Evolutionary conservation across 108 stramenopile genomes (phyloP).

Genomic region (Stephanodiscus minutulus): DNA sequence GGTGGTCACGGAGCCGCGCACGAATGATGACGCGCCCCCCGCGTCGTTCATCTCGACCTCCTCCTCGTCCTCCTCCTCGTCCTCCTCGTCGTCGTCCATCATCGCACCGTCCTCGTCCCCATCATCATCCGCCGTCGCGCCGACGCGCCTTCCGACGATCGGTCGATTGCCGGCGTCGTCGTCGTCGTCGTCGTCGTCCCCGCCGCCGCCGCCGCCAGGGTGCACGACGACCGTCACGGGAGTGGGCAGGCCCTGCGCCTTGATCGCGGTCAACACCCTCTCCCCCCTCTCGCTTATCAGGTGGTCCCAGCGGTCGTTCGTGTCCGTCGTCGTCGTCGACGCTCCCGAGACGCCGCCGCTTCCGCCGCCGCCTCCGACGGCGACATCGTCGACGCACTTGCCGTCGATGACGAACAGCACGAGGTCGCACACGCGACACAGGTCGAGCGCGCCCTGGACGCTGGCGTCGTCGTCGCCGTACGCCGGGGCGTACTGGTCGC

Average conservation of each 20-base stretch:
- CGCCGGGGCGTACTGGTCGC: slow-evolving; percentile 52
- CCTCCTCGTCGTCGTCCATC: slow-evolving; percentile 25
- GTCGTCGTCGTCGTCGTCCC: slow-evolving; percentile 3
- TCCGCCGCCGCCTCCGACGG: slow-evolving; percentile 29
- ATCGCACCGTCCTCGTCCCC: slow-evolving; percentile 43
- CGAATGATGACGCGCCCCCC: too few relatives aligned
- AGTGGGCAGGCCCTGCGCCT: slow-evolving; percentile 94
- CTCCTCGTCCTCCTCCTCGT: slow-evolving; percentile 45
- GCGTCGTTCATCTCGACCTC: slow-evolving; percentile 50
- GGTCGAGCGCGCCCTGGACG: slow-evolving; percentile 81
- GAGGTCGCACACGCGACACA: slow-evolving; percentile 86
- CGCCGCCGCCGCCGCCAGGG: slow-evolving; percentile 26
- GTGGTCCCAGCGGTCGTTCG: slow-evolving; percentile 58
- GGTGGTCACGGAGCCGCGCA: too few relatives aligned
- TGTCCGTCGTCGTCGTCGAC: slow-evolving; percentile 53
- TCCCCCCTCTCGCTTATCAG: slow-evolving; percentile 82
- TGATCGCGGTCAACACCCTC: slow-evolving; percentile 87
- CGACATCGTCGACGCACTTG: slow-evolving; percentile 31
- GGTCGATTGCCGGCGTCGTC: slow-evolving; percentile 47
- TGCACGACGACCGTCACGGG: slow-evolving; percentile 83
- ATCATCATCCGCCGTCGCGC: slow-evolving; percentile 33
- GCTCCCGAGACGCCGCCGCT: neutral
- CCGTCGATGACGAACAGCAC: slow-evolving; percentile 89
- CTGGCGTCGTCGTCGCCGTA: slow-evolving; percentile 61
- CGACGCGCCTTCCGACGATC: too few relatives aligned